A percentile compares a stretch with the other conserved stretches of the same genome.
These are phyloP conservation scores for Cryptococcus maquisensis DNA, from an alignment of 1,284 basidiomycete species.

Conservation along the genomic window DNA sequence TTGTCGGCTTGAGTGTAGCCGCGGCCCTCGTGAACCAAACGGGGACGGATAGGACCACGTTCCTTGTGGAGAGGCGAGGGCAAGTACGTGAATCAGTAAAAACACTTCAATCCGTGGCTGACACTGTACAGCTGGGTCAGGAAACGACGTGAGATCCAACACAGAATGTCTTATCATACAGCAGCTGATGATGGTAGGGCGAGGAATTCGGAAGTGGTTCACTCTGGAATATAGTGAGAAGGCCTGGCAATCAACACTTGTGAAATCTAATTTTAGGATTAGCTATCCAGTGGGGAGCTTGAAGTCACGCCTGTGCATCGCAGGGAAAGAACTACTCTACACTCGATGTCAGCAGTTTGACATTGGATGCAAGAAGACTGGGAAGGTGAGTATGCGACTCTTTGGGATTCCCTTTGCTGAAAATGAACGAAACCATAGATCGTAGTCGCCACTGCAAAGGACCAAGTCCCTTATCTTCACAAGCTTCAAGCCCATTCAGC, in stretches of 20 bases:
- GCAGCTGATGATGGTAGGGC: conserved; percentile 56
- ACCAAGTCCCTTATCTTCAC: conserved; percentile 67
- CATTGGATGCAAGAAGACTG: conserved; percentile 69
- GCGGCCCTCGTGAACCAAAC: conserved; percentile 63
- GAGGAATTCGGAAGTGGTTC: conserved; percentile 93
- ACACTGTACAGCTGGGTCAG: conserved; percentile 56
- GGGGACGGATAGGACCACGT: conserved; percentile 67
- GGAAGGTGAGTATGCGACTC: conserved; percentile 57
- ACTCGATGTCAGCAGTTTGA: conserved; percentile 62
- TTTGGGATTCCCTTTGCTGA: background rate
- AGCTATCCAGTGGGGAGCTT: conserved; percentile 75
- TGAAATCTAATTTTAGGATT: conserved; percentile 55
- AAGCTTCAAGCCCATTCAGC: conserved; percentile 63
- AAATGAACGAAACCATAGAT: conserved; percentile 48
- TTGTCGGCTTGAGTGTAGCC: conserved; percentile 83
- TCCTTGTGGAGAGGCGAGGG: conserved; percentile 75
- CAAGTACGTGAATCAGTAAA: conserved; percentile 41
- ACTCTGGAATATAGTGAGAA: conserved; percentile 59
- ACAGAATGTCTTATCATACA: background rate
- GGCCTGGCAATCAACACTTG: too few species aligned
- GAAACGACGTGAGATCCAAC: conserved; percentile 65
- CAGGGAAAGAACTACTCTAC: conserved; percentile 82
- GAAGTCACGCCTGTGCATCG: conserved; percentile 81
- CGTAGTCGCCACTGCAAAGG: conserved; percentile 64
- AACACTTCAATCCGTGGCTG: background rate